Conservation (phyloP, 2,329 filamentous ascomycete genomes). For the Alternaria sp. region DNA sequence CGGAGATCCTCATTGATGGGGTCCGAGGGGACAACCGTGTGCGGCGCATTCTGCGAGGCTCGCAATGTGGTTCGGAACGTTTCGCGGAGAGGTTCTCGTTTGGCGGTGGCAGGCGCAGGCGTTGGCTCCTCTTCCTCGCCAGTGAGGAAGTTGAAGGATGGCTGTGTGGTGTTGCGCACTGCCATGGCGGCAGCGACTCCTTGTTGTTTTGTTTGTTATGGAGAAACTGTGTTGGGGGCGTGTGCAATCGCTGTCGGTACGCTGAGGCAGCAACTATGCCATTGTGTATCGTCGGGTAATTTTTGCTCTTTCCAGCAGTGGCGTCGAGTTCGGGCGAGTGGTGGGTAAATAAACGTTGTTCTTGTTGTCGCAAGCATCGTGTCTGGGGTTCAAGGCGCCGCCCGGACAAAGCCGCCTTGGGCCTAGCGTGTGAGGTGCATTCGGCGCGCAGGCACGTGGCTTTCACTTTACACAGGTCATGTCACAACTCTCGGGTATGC, state of each 20-base stretch:
- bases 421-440: conserved; percentile 23
- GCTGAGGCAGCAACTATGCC: not conserved
- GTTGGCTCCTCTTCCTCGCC: conserved; percentile 50
- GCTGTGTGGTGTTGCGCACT: conserved; percentile 50
- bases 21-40: conserved; percentile 52
- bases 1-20: conserved; percentile 78
- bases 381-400: conserved; percentile 22
- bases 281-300: not conserved
- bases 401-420: conserved; percentile 11
- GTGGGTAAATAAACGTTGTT: conserved; percentile 5
- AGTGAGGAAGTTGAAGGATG: conserved; percentile 60
- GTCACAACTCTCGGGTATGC: not conserved
- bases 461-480: not conserved
- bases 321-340: not conserved
- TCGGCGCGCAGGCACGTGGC: conserved; percentile 15
- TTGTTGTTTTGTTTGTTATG: conserved; percentile 27
- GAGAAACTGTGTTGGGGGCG: not conserved
- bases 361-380: conserved; percentile 18
- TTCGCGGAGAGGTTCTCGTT: conserved; percentile 53
- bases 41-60: conserved; percentile 52
- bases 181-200: conserved; percentile 29
- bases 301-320: not conserved
- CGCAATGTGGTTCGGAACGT: conserved; percentile 53
- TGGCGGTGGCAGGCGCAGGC: conserved; percentile 38
- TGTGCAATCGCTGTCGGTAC: not conserved